phyloP scores from a whole-genome alignment of 129 eudicot species.

The Helichrysum umbraculigerum region DNA sequence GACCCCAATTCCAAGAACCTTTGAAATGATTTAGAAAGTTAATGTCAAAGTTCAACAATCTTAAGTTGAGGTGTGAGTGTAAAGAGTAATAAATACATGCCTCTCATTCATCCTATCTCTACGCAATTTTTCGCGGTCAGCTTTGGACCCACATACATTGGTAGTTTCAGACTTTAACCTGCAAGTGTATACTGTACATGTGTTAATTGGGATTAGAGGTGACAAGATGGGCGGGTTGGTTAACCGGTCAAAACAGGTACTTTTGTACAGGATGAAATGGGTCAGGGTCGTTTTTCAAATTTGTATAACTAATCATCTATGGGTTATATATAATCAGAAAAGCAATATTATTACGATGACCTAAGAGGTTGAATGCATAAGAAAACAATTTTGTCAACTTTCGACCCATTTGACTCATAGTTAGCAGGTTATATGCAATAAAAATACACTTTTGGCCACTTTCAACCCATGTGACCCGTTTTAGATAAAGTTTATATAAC shows the following conservation, averaged over 20 bases:
- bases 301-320: not conserved
- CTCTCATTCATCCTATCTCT: constrained; percentile 75
- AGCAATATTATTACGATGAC: not conserved
- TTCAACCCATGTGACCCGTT: not conserved
- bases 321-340: not conserved
- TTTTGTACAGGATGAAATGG: not conserved
- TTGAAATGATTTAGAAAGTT: constrained; percentile 19
- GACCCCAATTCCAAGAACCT: constrained; percentile 76
- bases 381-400: not conserved
- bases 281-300: not conserved
- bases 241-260: not conserved
- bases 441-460: not conserved
- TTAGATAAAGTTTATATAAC: not conserved
- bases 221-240: not conserved
- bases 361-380: not conserved
- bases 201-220: constrained; percentile 10
- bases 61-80: not conserved
- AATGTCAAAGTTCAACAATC: constrained; percentile 12
- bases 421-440: too few relatives aligned
- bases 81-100: constrained; percentile 35
- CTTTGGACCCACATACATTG: constrained; percentile 60
- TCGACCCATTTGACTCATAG: not conserved
- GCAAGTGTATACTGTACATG: constrained; percentile 24
- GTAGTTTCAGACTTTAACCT: constrained; percentile 56
- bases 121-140: constrained; percentile 70